A percentile compares a stretch with the other conserved stretches of the same genome.
Evolutionary conservation across 2,329 filamentous ascomycete genomes (phyloP).

Genomic region (Malbranchea zuffiana): DNA sequence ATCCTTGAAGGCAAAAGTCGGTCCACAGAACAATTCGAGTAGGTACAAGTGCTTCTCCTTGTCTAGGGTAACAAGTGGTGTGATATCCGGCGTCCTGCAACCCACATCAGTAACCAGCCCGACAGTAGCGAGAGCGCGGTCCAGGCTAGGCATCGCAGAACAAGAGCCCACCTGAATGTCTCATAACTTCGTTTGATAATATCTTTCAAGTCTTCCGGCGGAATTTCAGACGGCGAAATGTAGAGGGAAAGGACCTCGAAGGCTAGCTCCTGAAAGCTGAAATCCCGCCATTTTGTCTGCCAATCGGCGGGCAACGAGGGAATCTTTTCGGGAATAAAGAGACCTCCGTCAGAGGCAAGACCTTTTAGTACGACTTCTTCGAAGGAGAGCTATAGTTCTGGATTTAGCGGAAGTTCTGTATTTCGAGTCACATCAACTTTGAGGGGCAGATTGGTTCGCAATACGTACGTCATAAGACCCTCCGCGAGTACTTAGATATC

Average conservation of each 20-base stretch:
- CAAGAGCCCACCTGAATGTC: conserved; percentile 59
- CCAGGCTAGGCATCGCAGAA: no score
- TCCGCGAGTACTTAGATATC: conserved; percentile 52
- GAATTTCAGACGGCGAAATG: conserved; percentile 70
- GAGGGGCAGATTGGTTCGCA: conserved; percentile 1
- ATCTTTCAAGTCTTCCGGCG: conserved; percentile 32
- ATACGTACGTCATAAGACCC: conserved; percentile 50
- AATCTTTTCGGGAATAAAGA: conserved; percentile 79
- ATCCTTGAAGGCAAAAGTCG: conserved; percentile 93
- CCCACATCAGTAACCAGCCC: no score
- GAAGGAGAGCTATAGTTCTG: conserved; percentile 54
- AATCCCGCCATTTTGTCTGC: conserved; percentile 61
- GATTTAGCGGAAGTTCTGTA: neutral
- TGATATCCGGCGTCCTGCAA: conserved; percentile 70
- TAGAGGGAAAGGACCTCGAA: conserved; percentile 55
- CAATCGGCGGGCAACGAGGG: conserved; percentile 54
- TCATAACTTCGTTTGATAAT: conserved; percentile 76
- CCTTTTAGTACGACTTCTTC: conserved; percentile 86
- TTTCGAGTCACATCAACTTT: no score
- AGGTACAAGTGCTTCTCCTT: conserved; percentile 63
- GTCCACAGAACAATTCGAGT: conserved; percentile 92
- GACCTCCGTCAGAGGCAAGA: conserved; percentile 72
- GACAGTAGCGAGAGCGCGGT: neutral
- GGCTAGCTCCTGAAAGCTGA: conserved; percentile 53
- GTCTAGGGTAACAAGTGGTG: conserved; percentile 68